A percentile compares a stretch with the other conserved stretches of the same genome.
These are phyloP conservation scores for Aureobasidium sp. DNA, from an alignment of 2,329 filamentous ascomycete species.

Conservation along the genomic window DNA sequence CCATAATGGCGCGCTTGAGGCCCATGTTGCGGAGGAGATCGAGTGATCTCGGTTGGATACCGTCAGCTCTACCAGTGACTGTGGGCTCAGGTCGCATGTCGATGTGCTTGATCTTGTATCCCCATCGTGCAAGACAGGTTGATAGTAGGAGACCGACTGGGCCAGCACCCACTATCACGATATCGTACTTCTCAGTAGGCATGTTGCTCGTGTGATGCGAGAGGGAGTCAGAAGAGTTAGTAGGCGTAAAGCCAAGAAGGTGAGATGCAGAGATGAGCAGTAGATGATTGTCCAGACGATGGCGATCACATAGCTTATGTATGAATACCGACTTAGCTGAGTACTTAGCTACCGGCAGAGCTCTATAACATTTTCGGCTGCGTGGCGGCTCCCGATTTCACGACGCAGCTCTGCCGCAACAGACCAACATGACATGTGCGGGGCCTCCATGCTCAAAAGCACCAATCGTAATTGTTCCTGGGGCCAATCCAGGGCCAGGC, in stretches of 20 bases:
- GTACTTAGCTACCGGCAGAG: slow-evolving; percentile 5
- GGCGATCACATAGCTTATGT: slow-evolving; percentile 14
- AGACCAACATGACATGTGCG: slow-evolving; percentile 6
- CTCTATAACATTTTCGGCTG: slow-evolving; percentile 14
- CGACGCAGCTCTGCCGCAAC: slow-evolving; percentile 4
- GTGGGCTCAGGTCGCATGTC: slow-evolving; percentile 85
- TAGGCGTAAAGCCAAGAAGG: not conserved
- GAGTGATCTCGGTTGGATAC: slow-evolving; percentile 82
- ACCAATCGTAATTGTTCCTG: slow-evolving; percentile 11
- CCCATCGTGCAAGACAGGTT: slow-evolving; percentile 83
- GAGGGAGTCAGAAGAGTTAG: not conserved
- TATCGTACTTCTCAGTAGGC: slow-evolving; percentile 50
- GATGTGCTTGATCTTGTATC: slow-evolving; percentile 91
- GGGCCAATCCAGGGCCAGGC: not conserved
- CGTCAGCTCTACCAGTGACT: slow-evolving; percentile 77
- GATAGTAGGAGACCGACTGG: slow-evolving; percentile 84
- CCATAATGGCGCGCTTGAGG: slow-evolving; percentile 81
- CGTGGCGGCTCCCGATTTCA: slow-evolving; percentile 9
- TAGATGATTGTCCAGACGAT: not conserved
- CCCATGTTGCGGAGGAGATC: slow-evolving; percentile 86
- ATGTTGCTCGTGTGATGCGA: not conserved
- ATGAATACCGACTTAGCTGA: not conserved
- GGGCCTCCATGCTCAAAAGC: not conserved
- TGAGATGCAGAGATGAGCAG: not conserved
- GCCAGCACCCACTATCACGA: slow-evolving; percentile 81